Conservation (phyloP, 805 yeast species). For the Clavispora asparagi region DNA sequence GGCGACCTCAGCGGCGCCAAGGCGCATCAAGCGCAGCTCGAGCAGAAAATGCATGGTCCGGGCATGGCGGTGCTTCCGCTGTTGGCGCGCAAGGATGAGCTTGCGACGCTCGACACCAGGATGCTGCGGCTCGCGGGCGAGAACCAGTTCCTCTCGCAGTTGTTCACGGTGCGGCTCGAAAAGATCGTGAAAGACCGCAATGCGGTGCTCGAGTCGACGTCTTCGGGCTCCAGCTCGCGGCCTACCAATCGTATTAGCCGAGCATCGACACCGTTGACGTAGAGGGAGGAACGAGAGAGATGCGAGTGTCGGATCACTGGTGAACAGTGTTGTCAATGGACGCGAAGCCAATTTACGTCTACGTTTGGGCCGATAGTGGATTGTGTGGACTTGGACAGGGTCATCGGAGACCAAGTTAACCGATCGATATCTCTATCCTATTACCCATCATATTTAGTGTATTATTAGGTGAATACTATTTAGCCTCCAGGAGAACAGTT, state of each 20-base stretch:
- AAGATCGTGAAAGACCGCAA: slow-evolving; percentile 31
- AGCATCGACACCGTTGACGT: slow-evolving; percentile 31
- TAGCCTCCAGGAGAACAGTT: no score
- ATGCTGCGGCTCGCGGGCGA: slow-evolving; percentile 23
- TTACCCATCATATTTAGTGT: no score
- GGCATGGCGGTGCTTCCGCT: slow-evolving; percentile 33
- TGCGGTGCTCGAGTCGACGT: slow-evolving; percentile 22
- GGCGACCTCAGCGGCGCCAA: slow-evolving; percentile 16
- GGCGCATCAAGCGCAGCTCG: slow-evolving; percentile 15
- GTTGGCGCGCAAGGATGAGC: slow-evolving; percentile 29
- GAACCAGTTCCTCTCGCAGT: slow-evolving; percentile 24
- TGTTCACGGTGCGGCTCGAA: slow-evolving; percentile 29
- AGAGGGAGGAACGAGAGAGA: background rate
- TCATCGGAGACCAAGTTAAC: no score
- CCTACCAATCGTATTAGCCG: slow-evolving; percentile 34
- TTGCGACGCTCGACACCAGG: slow-evolving; percentile 21
- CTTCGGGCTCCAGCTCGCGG: slow-evolving; percentile 25
- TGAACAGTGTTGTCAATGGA: no score
- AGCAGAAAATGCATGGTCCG: slow-evolving; percentile 24
- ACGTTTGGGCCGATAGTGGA: no score
- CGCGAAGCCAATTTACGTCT: no score
- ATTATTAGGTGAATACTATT: no score
- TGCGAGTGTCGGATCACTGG: no score
- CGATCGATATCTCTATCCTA: no score
- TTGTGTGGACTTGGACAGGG: no score